Conservation (phyloP, 2,329 filamentous ascomycete species). For the Aspergillus uvarum region DNA sequence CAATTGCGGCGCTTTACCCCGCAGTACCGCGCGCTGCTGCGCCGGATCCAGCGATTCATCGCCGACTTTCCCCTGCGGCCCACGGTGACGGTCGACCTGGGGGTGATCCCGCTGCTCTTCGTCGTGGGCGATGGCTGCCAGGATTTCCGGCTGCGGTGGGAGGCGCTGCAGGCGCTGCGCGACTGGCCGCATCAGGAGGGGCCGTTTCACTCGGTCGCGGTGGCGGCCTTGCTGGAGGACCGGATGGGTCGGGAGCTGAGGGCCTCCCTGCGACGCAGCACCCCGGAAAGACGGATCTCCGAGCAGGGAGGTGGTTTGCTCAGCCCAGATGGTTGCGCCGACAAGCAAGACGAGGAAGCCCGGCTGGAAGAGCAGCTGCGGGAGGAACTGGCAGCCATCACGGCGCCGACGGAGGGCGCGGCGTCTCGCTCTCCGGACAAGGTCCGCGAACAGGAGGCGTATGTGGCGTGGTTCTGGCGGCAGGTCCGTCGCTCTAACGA, state of each 20-base stretch:
- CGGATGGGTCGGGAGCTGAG: neutral
- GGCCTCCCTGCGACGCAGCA: neutral
- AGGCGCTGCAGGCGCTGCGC: neutral
- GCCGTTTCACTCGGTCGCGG: neutral
- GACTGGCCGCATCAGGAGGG: constrained; percentile 7
- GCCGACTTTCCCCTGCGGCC: neutral
- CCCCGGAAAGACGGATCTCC: too few species aligned
- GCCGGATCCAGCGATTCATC: neutral
- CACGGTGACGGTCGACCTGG: neutral
- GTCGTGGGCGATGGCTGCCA: neutral
- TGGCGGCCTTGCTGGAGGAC: neutral
- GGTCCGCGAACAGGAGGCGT: neutral
- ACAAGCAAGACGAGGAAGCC: too few species aligned
- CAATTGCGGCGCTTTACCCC: neutral
- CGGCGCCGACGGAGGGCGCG: neutral
- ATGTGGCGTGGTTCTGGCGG: neutral
- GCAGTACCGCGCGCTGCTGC: neutral
- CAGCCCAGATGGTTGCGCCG: too few species aligned
- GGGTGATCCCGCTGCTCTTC: neutral
- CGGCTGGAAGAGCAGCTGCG: neutral
- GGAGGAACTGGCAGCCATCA: neutral
- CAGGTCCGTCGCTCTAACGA: neutral
- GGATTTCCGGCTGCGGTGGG: neutral
- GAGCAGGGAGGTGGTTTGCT: too few species aligned
- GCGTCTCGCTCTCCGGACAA: neutral